Base-by-base conservation (phyloP, 805 yeast species). In the Cyberlindnera mycetangii region DNA sequence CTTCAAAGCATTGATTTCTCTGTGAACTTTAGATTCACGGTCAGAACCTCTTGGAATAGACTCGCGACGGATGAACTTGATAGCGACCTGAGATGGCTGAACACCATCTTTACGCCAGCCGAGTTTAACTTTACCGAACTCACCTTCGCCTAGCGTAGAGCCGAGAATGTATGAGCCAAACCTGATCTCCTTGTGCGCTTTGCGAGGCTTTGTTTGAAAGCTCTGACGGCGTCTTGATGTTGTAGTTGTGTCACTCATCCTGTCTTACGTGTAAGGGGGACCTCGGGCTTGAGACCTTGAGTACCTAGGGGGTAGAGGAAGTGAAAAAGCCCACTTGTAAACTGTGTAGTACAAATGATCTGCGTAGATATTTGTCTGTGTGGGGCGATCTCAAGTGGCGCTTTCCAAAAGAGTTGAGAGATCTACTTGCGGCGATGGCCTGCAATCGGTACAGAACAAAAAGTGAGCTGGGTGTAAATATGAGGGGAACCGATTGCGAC, bases 81-180 rank as follows among this genome's bases (percentile, higher is more conserved):
- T 89, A 37, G 99, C 99, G 10, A 89, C 96, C 67, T 89, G 95
- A 31, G 84, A 54, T 3, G 64, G 62, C 47, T 80, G 78, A 59
- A 79, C 69, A 16, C 89, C 89, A 56, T 82, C 90, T 62, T 86
- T 87, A 48, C 95, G 75, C 97, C 97, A 92, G 12, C 97, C 98
- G 18, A 93, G 72, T 63, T 92, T 93, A 47, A 93, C 99, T 65
- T 93, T 92, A 47, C 99, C 99, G 65, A 93, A 93, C 62, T 93
- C 99, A 39, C 99, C 99, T 67, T 93, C 97, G 27, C 99, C 99
- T 12, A 93, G 69, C 0, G 99, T 92, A 12, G 95, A 83, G 3
- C 98, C 99, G 7, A 93, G 74, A 18, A 87, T 78, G 59, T 90
- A 93, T 12, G 87, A 81, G 20, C 99, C 99, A 62, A 93, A 90